These are phyloP conservation scores for Solanum ahanhuiri DNA, from an alignment of 257 asterid genomes.

Conservation along the genomic window DNA sequence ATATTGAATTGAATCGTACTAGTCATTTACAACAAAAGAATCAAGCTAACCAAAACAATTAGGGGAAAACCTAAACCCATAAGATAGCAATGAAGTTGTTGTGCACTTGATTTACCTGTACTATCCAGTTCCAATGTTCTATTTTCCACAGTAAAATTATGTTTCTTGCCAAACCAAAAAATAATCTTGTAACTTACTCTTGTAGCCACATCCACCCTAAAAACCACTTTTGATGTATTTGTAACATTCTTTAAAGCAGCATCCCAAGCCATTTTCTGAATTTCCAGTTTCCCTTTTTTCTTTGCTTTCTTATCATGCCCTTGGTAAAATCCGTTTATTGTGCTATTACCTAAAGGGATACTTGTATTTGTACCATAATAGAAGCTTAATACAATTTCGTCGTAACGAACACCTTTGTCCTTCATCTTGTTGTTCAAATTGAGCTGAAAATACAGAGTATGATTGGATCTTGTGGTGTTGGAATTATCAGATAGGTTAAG, in stretches of 20 bases:
- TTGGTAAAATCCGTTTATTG: conserved; percentile 47
- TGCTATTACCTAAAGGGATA: conserved; percentile 30
- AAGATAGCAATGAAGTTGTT: neutral
- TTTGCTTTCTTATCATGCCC: conserved; percentile 50
- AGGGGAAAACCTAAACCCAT: neutral
- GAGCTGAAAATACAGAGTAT: conserved; percentile 42
- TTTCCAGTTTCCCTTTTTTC: conserved; percentile 15
- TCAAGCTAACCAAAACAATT: neutral
- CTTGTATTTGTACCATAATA: conserved; percentile 19
- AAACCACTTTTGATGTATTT: conserved; percentile 28
- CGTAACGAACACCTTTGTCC: conserved; percentile 64
- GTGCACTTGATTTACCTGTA: conserved; percentile 46
- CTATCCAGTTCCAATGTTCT: conserved; percentile 37
- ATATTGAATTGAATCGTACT: neutral
- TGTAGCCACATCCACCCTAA: conserved; percentile 47
- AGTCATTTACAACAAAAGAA: neutral
- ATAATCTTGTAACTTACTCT: conserved; percentile 53
- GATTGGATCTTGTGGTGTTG: conserved; percentile 22
- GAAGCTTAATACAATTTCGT: conserved; percentile 25
- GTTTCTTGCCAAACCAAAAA: conserved; percentile 36
- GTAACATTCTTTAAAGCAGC: conserved; percentile 24
- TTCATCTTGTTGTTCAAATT: conserved; percentile 53
- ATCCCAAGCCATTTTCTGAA: conserved; percentile 47
- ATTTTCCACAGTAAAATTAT: conserved; percentile 15
- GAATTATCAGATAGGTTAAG: conserved; percentile 35